These are phyloP conservation scores for Pythium insidiosum DNA, from an alignment of 352 stramenopile species.

Conservation along the genomic window DNA sequence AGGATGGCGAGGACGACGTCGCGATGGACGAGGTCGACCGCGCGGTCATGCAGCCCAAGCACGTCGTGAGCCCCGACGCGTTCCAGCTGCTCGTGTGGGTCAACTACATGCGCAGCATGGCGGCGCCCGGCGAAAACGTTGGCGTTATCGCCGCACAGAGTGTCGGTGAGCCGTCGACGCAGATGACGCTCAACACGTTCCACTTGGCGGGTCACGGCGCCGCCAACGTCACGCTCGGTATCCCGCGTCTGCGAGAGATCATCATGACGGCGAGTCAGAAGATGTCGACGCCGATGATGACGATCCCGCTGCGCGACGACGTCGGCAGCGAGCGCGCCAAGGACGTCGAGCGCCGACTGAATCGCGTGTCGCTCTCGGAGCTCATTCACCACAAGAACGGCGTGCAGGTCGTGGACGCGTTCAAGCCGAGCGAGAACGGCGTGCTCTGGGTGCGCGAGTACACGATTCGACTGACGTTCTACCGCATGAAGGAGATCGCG, in stretches of 20 bases:
- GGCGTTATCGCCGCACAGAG: slow-evolving; percentile 97
- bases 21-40: slow-evolving; percentile 48
- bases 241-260: slow-evolving; percentile 99
- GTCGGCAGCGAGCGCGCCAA: slow-evolving; percentile 45
- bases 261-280: slow-evolving; percentile 99
- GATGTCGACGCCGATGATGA: slow-evolving; percentile 99
- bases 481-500: slow-evolving; percentile 92
- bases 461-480: slow-evolving; percentile 92
- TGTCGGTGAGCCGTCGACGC: slow-evolving; percentile 99
- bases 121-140: slow-evolving; percentile 96
- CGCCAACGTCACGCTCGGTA: slow-evolving; percentile 99
- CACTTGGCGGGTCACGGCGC: slow-evolving; percentile 98
- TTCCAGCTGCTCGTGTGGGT: slow-evolving; percentile 95
- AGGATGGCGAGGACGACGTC: slow-evolving; percentile 12
- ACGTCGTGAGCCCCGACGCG: slow-evolving; percentile 61
- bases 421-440: slow-evolving; percentile 84
- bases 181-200: slow-evolving; percentile 99
- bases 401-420: slow-evolving; percentile 89
- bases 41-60: slow-evolving; percentile 71
- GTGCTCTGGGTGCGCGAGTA: slow-evolving; percentile 96
- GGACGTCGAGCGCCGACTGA: slow-evolving; percentile 85
- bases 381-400: slow-evolving; percentile 90
- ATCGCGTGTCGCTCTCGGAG: slow-evolving; percentile 90
- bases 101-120: slow-evolving; percentile 97
- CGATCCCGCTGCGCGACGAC: slow-evolving; percentile 86